These are phyloP conservation scores for Ceratocystiopsis sp. DNA, from an alignment of 2,329 filamentous ascomycete genomes.

Conservation along the genomic window DNA sequence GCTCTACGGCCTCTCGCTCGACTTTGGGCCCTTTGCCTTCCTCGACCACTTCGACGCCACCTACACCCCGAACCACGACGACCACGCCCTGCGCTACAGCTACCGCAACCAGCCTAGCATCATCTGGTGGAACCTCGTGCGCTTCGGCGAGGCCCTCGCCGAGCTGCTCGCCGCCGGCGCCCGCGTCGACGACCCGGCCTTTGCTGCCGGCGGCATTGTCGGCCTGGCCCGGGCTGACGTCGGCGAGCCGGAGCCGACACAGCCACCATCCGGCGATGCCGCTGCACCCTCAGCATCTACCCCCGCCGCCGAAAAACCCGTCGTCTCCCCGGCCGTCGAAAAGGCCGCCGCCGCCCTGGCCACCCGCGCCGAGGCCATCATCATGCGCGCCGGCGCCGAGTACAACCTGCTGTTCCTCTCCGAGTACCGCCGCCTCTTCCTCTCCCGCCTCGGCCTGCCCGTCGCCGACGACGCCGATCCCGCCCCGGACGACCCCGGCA, in stretches of 20 bases:
- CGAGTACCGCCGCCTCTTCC: conserved; percentile 85
- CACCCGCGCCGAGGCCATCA: conserved; percentile 66
- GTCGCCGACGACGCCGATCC: not conserved
- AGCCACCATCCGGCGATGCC: not conserved
- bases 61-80: conserved; percentile 96
- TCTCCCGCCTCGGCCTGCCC: conserved; percentile 53
- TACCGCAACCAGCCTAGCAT: conserved; percentile 91
- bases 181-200: conserved; percentile 52
- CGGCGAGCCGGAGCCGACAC: not conserved
- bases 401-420: conserved; percentile 72
- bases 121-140: conserved; percentile 97
- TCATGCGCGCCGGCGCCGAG: conserved; percentile 66
- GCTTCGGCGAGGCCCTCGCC: conserved; percentile 74
- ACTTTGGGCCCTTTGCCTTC: conserved; percentile 95
- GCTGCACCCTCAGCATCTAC: conserved; percentile 10
- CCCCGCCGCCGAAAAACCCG: not conserved
- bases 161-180: conserved; percentile 70
- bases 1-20: conserved; percentile 71
- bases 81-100: conserved; percentile 68
- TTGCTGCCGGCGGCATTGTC: conserved; percentile 53
- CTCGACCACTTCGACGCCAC: conserved; percentile 90
- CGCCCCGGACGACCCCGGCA: conserved; percentile 22
- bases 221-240: conserved; percentile 6
- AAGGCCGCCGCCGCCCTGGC: conserved; percentile 55
- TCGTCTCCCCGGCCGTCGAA: conserved; percentile 32